A percentile compares a stretch with the other conserved stretches of the same genome.
Conservation (phyloP, 768 basidiomycete genomes). For the Hygrophorus pudorinus region DNA sequence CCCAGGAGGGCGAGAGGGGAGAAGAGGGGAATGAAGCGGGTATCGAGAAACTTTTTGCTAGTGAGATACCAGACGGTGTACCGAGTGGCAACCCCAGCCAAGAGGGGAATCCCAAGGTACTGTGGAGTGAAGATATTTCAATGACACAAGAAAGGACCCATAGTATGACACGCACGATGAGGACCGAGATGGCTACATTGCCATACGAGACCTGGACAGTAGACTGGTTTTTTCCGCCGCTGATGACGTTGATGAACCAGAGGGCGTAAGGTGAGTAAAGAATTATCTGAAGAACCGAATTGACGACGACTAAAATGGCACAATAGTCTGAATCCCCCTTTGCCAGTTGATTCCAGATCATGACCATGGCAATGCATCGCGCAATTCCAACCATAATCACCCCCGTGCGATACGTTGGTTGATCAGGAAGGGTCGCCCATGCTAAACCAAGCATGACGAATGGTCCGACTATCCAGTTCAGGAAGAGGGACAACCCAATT, state of each 20-base stretch:
- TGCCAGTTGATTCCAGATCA: constrained; percentile 76
- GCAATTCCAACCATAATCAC: constrained; percentile 79
- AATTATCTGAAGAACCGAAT: constrained; percentile 69
- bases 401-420: constrained; percentile 63
- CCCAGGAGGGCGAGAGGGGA: constrained; percentile 63
- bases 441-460: constrained; percentile 79
- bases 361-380: constrained; percentile 64
- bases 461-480: constrained; percentile 79
- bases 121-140: constrained; percentile 13
- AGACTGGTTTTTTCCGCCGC: constrained; percentile 26
- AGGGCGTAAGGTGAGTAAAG: constrained; percentile 68
- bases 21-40: constrained; percentile 57
- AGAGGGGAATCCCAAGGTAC: constrained; percentile 80
- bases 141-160: background rate
- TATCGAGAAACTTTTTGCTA: constrained; percentile 39
- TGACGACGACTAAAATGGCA: constrained; percentile 72
- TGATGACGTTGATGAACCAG: constrained; percentile 65
- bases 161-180: constrained; percentile 43
- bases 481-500: constrained; percentile 50
- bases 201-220: constrained; percentile 44
- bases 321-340: constrained; percentile 62
- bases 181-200: constrained; percentile 52
- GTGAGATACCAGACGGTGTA: constrained; percentile 36
- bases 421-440: constrained; percentile 79
- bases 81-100: constrained; percentile 62